phyloP scores from a whole-genome alignment of 805 yeast species.

The Dipodascus albidus region DNA sequence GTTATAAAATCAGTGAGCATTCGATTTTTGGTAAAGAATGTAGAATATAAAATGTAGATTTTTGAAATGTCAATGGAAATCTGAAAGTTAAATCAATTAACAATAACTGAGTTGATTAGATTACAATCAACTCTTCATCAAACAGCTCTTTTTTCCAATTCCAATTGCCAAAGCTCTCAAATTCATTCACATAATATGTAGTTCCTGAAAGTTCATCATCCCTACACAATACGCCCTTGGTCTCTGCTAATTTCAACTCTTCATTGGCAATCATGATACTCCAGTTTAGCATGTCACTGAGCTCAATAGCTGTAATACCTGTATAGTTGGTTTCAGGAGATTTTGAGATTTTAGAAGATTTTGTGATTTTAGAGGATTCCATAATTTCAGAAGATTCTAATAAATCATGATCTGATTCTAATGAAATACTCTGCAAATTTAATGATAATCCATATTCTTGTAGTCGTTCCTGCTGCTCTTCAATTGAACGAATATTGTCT shows the following conservation, averaged over 20 bases:
- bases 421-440: background rate
- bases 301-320: constrained; percentile 30
- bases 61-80: too few species aligned
- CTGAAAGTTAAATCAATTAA: too few species aligned
- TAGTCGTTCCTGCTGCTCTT: constrained; percentile 13
- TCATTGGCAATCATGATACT: constrained; percentile 54
- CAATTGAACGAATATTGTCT: background rate
- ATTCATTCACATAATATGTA: constrained; percentile 42
- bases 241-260: constrained; percentile 48
- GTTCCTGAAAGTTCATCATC: constrained; percentile 63
- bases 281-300: constrained; percentile 47
- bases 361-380: background rate
- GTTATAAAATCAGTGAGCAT: too few species aligned
- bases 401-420: background rate
- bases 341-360: background rate
- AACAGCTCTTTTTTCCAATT: background rate
- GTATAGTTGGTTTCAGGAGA: background rate
- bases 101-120: too few species aligned
- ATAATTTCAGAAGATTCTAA: too few species aligned
- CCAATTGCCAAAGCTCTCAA: constrained; percentile 5
- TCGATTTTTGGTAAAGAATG: too few species aligned
- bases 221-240: constrained; percentile 43
- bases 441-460: constrained; percentile 10
- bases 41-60: too few species aligned
- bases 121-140: too few species aligned